Evolutionary conservation across 1,139 yeast species (phyloP), one percentile per base, ranked within the genome.

Genomic region (Meyerozyma smithsonii): DNA sequence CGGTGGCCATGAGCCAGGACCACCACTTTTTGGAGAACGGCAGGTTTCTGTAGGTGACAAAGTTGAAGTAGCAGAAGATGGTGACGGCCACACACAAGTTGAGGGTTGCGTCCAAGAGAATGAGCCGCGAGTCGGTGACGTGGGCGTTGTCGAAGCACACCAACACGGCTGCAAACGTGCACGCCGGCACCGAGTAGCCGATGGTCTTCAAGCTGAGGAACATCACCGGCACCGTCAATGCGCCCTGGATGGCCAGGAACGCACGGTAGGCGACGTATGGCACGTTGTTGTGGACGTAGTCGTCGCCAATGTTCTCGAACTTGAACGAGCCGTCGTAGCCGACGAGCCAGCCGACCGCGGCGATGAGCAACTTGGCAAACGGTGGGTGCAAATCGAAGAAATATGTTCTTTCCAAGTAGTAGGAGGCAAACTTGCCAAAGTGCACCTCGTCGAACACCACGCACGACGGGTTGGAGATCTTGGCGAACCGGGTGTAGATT

Each of bases 381-480:
- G 98, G 99, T 30, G 99, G 99, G 62, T 94, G 99, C 44, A 94
- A 78, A 62, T 94, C 99, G 59, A 94, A 92, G 61, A 88, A 94
- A 62, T 86, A 87, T 0, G 92, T 81, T 44, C 94, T 69, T 58
- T 86, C 84, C 45, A 87, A 64, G 59, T 87, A 87, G 58, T 86
- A 88, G 14, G 95, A 82, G 19, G 97, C 97, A 63, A 90, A 89
- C 58, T 89, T 89, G 35, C 98, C 98, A 56, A 92, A 92, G 62
- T 92, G 98, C 24, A 92, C 98, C 60, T 94, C 99, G 66, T 94
- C 99, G 55, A 94, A 94, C 19, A 94, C 98, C 41, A 94, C 98
- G 58, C 85, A 85, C 44, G 73, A 69, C 2, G 98, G 98, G 46
- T 72, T 72, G 55, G 81, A 73, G 45, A 92, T 74, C 46, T 74